Conservation (phyloP, 768 basidiomycete species). For the Fomitopsis serialis region DNA sequence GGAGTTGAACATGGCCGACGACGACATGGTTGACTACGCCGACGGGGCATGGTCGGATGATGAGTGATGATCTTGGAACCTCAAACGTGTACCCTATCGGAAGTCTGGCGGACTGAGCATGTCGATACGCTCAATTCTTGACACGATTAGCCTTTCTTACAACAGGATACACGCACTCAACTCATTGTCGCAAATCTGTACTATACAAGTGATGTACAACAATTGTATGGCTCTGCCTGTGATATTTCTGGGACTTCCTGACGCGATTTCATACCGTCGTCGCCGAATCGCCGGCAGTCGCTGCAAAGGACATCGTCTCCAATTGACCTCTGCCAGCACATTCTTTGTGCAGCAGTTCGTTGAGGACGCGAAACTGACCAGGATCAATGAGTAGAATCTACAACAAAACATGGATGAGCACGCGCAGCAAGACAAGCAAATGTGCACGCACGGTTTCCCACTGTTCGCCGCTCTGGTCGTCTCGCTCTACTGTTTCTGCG, state of each 20-base stretch:
- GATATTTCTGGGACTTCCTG: not conserved
- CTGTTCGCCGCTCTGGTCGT: slow-evolving; percentile 64
- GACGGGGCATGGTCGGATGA: no score
- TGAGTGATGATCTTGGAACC: not conserved
- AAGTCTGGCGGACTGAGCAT: no score
- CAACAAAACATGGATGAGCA: not conserved
- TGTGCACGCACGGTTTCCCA: slow-evolving; percentile 77
- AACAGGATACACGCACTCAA: not conserved
- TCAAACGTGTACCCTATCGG: no score
- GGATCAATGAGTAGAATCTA: slow-evolving; percentile 94
- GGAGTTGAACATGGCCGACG: not conserved
- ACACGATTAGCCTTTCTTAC: no score
- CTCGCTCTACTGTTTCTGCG: slow-evolving; percentile 81
- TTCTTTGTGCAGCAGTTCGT: slow-evolving; percentile 87
- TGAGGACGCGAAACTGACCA: slow-evolving; percentile 81
- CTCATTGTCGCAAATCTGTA: not conserved
- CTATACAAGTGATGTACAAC: not conserved
- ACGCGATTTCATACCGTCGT: not conserved
- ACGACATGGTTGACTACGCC: not conserved
- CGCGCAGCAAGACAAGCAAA: not conserved
- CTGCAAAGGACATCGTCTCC: slow-evolving; percentile 76
- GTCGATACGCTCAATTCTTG: not conserved
- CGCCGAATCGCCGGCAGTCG: slow-evolving; percentile 37
- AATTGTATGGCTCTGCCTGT: not conserved
- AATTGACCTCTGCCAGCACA: slow-evolving; percentile 83